These are phyloP conservation scores for Physcia stellaris DNA, from an alignment of 495 filamentous ascomycete species.

Conservation along the genomic window DNA sequence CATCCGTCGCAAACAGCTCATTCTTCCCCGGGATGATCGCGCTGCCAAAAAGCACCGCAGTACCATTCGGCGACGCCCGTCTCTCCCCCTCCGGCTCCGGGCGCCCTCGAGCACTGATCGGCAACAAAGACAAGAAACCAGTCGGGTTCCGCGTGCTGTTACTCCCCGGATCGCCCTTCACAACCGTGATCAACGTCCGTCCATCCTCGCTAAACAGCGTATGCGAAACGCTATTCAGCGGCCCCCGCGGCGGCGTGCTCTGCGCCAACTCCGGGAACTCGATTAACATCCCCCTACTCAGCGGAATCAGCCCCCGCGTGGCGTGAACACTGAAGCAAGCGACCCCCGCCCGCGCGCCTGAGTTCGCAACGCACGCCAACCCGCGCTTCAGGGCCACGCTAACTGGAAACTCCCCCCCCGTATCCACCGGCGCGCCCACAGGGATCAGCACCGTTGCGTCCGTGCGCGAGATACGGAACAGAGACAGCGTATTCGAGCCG, in stretches of 20 bases:
- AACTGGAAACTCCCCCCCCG: constrained; percentile 42
- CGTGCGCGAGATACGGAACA: constrained; percentile 33
- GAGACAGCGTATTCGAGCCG: constrained; percentile 42
- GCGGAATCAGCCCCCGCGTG: constrained; percentile 23
- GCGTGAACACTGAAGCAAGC: constrained; percentile 32
- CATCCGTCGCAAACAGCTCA: constrained; percentile 38
- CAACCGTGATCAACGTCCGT: constrained; percentile 33
- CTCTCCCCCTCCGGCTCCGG: constrained; percentile 6
- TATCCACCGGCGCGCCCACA: constrained; percentile 26
- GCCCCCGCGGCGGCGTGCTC: constrained; percentile 39
- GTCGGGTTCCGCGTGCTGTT: no score
- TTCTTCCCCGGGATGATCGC: constrained; percentile 25
- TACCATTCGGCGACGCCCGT: constrained; percentile 31
- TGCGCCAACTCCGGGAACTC: constrained; percentile 30
- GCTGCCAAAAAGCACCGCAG: constrained; percentile 41
- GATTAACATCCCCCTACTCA: constrained; percentile 25
- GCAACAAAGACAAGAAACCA: constrained; percentile 37
- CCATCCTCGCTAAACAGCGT: constrained; percentile 41
- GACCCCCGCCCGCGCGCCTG: constrained; percentile 38
- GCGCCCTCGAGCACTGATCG: constrained; percentile 16
- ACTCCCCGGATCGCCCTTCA: constrained; percentile 38
- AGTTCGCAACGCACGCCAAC: constrained; percentile 39
- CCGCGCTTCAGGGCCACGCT: constrained; percentile 36
- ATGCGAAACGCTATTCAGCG: constrained; percentile 39
- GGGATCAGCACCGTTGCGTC: constrained; percentile 31